Evolutionary conservation across 805 yeast genomes (phyloP).

Genomic region (Candida taoyuanica): DNA sequence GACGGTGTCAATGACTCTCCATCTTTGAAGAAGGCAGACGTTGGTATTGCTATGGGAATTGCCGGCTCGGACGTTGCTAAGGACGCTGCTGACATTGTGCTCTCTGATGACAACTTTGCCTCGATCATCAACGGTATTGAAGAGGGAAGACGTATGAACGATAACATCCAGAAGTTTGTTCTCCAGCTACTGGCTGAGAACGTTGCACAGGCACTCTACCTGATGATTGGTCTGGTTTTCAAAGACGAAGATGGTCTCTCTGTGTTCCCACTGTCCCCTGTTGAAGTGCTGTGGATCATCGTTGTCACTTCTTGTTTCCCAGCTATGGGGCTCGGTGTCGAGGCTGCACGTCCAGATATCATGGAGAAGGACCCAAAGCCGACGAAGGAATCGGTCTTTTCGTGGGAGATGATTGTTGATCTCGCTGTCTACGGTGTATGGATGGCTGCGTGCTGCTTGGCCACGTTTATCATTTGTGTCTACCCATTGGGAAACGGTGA

Average conservation of each 20-base stretch:
- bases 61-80: constrained; percentile 84
- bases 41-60: constrained; percentile 82
- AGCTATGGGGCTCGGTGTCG: constrained; percentile 77
- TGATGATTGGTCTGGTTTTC: constrained; percentile 71
- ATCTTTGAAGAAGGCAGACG: constrained; percentile 68
- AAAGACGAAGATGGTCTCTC: constrained; percentile 58
- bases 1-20: constrained; percentile 86
- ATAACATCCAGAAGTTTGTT: constrained; percentile 73
- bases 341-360: constrained; percentile 57
- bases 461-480: constrained; percentile 58
- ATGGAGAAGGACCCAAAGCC: constrained; percentile 63
- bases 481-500: constrained; percentile 64
- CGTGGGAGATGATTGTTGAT: constrained; percentile 63
- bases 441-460: constrained; percentile 69
- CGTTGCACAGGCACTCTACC: constrained; percentile 63
- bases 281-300: constrained; percentile 75
- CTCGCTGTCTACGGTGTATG: constrained; percentile 69
- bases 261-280: constrained; percentile 79
- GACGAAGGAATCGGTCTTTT: constrained; percentile 50
- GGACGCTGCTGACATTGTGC: constrained; percentile 73
- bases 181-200: constrained; percentile 69
- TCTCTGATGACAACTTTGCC: constrained; percentile 74
- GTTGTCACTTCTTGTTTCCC: constrained; percentile 79
- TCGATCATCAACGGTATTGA: constrained; percentile 74
- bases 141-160: constrained; percentile 77